Conservation (phyloP, 306 rosid species). For the Pyrus bretschneideri region DNA sequence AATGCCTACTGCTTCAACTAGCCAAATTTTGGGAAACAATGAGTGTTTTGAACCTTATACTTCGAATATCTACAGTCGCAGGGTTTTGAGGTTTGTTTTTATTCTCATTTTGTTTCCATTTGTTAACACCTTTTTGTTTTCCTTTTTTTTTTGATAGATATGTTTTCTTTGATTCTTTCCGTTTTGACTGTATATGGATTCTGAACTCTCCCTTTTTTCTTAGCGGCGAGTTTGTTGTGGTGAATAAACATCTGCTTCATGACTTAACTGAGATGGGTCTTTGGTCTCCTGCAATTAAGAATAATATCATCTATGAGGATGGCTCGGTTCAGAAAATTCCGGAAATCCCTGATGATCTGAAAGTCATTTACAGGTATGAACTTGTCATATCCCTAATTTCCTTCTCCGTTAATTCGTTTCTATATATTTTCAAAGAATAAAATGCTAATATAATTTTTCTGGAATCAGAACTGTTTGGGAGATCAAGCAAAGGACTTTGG, state of each 20-base stretch:
- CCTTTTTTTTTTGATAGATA: neutral
- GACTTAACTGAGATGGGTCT: slow-evolving; percentile 77
- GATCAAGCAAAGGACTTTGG: slow-evolving; percentile 84
- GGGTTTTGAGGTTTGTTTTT: slow-evolving; percentile 58
- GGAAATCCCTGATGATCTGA: slow-evolving; percentile 58
- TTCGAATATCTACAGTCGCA: slow-evolving; percentile 75
- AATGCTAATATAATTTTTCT: slow-evolving; percentile 20
- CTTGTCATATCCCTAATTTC: neutral
- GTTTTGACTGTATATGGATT: neutral
- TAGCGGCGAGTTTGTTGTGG: slow-evolving; percentile 86
- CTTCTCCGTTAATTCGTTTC: neutral
- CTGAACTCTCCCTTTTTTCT: neutral
- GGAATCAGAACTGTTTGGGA: slow-evolving; percentile 84
- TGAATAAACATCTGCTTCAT: slow-evolving; percentile 75
- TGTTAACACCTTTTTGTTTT: neutral
- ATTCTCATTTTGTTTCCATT: neutral
- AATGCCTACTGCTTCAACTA: slow-evolving; percentile 87
- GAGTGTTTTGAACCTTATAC: slow-evolving; percentile 91
- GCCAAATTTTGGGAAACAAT: slow-evolving; percentile 87
- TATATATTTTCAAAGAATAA: neutral
- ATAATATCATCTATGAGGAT: slow-evolving; percentile 50
- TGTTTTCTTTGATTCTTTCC: too few species aligned
- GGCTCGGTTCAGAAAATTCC: slow-evolving; percentile 39
- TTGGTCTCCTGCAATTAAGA: slow-evolving; percentile 70
- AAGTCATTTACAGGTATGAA: slow-evolving; percentile 64